These are phyloP conservation scores for Termitomyces sp. DNA, from an alignment of 768 basidiomycete genomes.

Conservation along the genomic window DNA sequence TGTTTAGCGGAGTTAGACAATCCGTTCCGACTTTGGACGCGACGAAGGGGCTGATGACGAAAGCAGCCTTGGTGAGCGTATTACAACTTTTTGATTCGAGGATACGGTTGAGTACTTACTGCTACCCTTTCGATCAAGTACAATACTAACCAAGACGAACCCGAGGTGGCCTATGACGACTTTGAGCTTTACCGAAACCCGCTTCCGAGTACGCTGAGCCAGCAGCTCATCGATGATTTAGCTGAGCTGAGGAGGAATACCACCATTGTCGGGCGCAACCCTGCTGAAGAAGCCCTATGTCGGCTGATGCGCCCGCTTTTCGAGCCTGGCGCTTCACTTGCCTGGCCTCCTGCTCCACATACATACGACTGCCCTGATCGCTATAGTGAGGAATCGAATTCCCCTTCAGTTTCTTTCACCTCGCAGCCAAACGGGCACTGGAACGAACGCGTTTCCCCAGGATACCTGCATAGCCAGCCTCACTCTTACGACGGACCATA, in stretches of 20 bases:
- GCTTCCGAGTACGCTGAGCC: background rate
- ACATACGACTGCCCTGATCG: background rate
- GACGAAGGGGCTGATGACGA: background rate
- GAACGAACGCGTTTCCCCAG: background rate
- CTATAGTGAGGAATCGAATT: background rate
- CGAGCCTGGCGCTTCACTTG: background rate
- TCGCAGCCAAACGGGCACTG: background rate
- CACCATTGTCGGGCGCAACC: background rate
- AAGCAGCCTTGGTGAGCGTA: background rate
- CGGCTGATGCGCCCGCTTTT: background rate
- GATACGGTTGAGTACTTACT: background rate
- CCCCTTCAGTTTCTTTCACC: background rate
- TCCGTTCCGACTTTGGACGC: background rate
- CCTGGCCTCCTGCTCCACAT: background rate
- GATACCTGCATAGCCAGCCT: background rate
- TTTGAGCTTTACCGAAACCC: background rate
- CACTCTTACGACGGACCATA: background rate
- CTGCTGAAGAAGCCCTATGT: background rate
- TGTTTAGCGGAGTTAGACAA: background rate
- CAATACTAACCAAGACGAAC: background rate
- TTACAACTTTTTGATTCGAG: background rate
- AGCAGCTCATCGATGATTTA: background rate
- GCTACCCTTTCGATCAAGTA: background rate
- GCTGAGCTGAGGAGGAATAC: slow-evolving; percentile 3
- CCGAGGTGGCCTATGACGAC: background rate